Evolutionary conservation across 768 basidiomycete genomes (phyloP), one percentile per base, ranked within the genome.

Genomic region (Mycena maculata): DNA sequence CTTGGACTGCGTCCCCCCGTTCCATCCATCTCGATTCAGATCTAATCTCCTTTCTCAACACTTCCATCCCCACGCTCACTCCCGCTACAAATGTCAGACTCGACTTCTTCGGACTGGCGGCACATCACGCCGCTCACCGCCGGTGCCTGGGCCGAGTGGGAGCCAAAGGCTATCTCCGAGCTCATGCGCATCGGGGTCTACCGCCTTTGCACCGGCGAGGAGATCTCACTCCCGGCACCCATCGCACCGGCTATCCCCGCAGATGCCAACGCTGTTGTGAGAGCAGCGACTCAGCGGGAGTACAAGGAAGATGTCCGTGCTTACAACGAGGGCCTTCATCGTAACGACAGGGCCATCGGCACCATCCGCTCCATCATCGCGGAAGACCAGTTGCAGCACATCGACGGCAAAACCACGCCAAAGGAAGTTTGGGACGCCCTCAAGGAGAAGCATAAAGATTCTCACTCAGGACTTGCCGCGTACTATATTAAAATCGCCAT

Each of bases 301-400:
- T 61, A 52, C 49, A 61, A 61, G n/a, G 38, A 52, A 9, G 60
- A 61, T 25, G 49, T 52, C 39, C 49, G 39, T 22, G 38, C 36
- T 10, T 61, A 61, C 30, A 61, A 61, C 12, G 60, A 61, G 16
- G 60, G 18, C 39, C 60, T 61, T 27, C 60, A 49, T 25, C 60
- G 49, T 10, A 42, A 20, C 15, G 60, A 61, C 28, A 41, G 15
- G 39, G 49, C 60, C 20, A 44, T 61, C 15, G 60, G 49, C 39
- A 61, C 60, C 28, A 63, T 59, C 38, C 57, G 57, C 44, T 45
- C 57, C 45, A 45, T 36, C 6, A 59, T 59, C 31, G 57, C 57
- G 23, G 57, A 59, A 7, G 57, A 59, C 44, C 57, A 59, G 45
- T 28, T 59, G 3, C 44, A 47, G 45, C 57, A 59, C 57, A 28